Conservation (phyloP, 2,329 filamentous ascomycete species). For the Graphium sp. region DNA sequence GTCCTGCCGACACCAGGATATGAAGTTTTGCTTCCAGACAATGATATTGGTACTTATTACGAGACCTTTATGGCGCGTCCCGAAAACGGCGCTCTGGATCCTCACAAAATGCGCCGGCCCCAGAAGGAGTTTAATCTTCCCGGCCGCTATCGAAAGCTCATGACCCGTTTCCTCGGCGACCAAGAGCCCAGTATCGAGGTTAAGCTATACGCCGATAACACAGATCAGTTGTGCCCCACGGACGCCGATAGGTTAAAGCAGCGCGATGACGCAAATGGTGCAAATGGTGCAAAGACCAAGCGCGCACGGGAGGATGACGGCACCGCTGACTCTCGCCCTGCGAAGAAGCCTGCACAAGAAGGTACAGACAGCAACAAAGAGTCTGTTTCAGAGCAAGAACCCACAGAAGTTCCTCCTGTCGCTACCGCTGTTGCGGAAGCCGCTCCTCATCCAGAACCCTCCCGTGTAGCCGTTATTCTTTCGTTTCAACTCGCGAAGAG, state of each 20-base stretch:
- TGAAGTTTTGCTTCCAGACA: slow-evolving; percentile 73
- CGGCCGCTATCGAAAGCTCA: slow-evolving; percentile 73
- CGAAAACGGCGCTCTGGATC: slow-evolving; percentile 63
- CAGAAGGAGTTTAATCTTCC: slow-evolving; percentile 81
- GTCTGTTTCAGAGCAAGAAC: slow-evolving; percentile 9
- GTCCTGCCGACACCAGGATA: slow-evolving; percentile 88
- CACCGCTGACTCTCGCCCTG: slow-evolving; percentile 1
- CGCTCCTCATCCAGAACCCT: slow-evolving; percentile 19
- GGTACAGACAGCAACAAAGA: too few relatives aligned
- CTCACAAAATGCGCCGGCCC: slow-evolving; percentile 68
- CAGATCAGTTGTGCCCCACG: slow-evolving; percentile 77
- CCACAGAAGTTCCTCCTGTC: slow-evolving; percentile 9
- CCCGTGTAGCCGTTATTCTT: slow-evolving; percentile 52
- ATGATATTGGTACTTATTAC: slow-evolving; percentile 74
- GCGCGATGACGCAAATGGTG: slow-evolving; percentile 7
- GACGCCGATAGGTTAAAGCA: slow-evolving; percentile 64
- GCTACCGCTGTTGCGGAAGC: slow-evolving; percentile 6
- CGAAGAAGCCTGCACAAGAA: neutral
- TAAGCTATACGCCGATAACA: slow-evolving; percentile 48
- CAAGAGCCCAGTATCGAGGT: slow-evolving; percentile 52
- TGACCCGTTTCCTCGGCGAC: slow-evolving; percentile 54
- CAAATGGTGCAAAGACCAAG: slow-evolving; percentile 8
- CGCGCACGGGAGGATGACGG: slow-evolving; percentile 12
- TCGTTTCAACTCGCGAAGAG: slow-evolving; percentile 64
- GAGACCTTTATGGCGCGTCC: slow-evolving; percentile 68